These are phyloP conservation scores for Verticillium nubilum DNA, from an alignment of 2,329 filamentous ascomycete genomes.

Conservation along the genomic window DNA sequence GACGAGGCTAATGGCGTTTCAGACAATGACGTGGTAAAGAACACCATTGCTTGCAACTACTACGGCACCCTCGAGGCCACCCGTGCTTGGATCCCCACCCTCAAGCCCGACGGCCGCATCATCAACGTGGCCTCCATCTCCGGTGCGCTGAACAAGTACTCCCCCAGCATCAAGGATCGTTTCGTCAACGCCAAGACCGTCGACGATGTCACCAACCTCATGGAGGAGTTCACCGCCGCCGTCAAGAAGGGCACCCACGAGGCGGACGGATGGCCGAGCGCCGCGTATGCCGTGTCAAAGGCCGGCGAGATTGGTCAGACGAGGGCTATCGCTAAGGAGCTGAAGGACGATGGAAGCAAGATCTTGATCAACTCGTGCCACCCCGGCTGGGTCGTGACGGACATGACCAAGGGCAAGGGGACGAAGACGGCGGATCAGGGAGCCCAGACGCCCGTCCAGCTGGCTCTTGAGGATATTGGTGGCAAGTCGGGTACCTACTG, in stretches of 20 bases:
- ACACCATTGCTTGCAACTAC: constrained; percentile 46
- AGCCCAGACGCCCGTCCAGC: constrained; percentile 34
- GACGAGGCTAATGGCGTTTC: neutral
- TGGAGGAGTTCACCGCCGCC: constrained; percentile 41
- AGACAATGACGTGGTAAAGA: constrained; percentile 39
- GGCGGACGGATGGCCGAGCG: constrained; percentile 40
- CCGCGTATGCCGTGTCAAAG: constrained; percentile 42
- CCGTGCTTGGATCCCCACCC: constrained; percentile 36
- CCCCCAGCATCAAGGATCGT: constrained; percentile 29
- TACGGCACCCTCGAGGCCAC: constrained; percentile 42
- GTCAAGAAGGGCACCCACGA: constrained; percentile 39
- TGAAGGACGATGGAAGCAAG: constrained; percentile 19
- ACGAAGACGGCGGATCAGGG: constrained; percentile 35
- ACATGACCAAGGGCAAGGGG: constrained; percentile 36
- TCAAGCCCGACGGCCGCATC: constrained; percentile 36
- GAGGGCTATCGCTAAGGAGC: constrained; percentile 26
- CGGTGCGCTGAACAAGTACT: constrained; percentile 41
- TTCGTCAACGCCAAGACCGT: constrained; percentile 35
- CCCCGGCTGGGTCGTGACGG: constrained; percentile 39
- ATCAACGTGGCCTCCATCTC: constrained; percentile 42
- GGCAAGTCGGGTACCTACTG: constrained; percentile 30
- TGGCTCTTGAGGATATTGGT: constrained; percentile 33
- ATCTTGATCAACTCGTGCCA: constrained; percentile 32
- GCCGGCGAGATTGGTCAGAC: constrained; percentile 36
- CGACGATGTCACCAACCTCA: constrained; percentile 37